A percentile compares a stretch with the other conserved stretches of the same genome.
Conservation (phyloP, 441 rosid species). For the Populus hybrid region DNA sequence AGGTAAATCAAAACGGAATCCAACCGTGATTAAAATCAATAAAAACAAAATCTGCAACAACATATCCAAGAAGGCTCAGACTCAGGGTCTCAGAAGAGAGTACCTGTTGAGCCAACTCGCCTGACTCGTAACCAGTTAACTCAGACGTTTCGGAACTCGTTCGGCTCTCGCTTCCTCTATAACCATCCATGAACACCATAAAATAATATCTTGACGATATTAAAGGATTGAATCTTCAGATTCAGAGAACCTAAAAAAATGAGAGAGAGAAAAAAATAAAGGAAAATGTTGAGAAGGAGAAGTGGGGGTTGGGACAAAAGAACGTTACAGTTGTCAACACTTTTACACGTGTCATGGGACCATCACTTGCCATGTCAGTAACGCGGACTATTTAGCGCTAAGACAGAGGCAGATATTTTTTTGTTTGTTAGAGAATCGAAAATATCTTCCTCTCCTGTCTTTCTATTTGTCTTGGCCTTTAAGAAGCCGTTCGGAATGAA, state of each 20-base stretch:
- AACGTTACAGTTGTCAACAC: constrained; percentile 42
- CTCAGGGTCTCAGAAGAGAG: background rate
- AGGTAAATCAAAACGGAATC: background rate
- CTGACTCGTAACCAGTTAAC: constrained; percentile 10
- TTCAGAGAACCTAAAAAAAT: background rate
- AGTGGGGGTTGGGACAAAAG: constrained; percentile 22
- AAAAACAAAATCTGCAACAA: background rate
- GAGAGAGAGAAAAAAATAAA: background rate
- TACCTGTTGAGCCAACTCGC: constrained; percentile 19
- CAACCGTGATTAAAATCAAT: background rate
- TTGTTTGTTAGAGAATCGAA: background rate
- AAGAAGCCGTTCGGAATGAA: too few relatives aligned
- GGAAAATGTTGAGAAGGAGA: background rate
- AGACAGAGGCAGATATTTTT: constrained; percentile 40
- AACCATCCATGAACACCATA: constrained; percentile 21
- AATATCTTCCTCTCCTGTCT: constrained; percentile 30
- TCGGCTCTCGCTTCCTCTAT: constrained; percentile 20
- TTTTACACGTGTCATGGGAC: constrained; percentile 48
- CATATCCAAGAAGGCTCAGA: background rate
- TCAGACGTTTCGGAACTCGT: constrained; percentile 22
- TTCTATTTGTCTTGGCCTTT: background rate
- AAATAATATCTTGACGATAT: background rate
- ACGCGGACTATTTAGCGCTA: background rate
- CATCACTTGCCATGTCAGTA: constrained; percentile 39
- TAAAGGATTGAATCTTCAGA: background rate